Evolutionary conservation across 2,329 filamentous ascomycete species (phyloP), one percentile per base, ranked within the genome.

Genomic region (Diaporthe ilicicola): DNA sequence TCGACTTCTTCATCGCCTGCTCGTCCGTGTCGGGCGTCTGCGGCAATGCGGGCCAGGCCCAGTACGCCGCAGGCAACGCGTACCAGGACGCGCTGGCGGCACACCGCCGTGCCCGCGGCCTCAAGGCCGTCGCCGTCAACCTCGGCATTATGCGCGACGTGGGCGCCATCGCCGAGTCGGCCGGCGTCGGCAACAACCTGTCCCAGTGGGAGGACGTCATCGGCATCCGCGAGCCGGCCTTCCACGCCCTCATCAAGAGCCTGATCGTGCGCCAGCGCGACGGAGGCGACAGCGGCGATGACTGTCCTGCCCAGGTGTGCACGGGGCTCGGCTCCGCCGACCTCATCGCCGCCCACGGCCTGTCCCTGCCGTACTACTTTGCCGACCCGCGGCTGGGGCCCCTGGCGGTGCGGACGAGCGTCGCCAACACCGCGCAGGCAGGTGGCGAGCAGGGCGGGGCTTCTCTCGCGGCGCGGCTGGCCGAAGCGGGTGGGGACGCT

Each of bases 61-160:
- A 68, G 32, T 73, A 73, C 51, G 68, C 80, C 0, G 79, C 79
- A 0, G 81, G 78, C 8, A 77, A 78, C 54, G 75, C 77, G 1
- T 83, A 79, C 75, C 79, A 82, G 42, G 81, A 83, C 70, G 77
- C 76, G 1, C 73, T 79, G 19, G 77, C 77, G 0, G 55, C 54
- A 1, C 71, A 75, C 68, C 75, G 77, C 13, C 66, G 70, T 17
- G 50, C 68, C 8, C 55, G 69, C 12, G 76, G 76, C 17, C 70
- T 77, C 6, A 74, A 75, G 0, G 75, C 72, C 17, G 75, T 77
- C 7, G 73, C 76, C 3, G 69, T 77, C 44, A 74, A 78, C 54
- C 68, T 78, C 6, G 75, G 75, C 32, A 74, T 76, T 27, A 76
- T 79, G 66, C 76, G 74, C 27, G 76, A 75, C 4, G 76, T 78